Conservation (phyloP, 2,329 filamentous ascomycete species). For the Cercospora nicotianae region DNA sequence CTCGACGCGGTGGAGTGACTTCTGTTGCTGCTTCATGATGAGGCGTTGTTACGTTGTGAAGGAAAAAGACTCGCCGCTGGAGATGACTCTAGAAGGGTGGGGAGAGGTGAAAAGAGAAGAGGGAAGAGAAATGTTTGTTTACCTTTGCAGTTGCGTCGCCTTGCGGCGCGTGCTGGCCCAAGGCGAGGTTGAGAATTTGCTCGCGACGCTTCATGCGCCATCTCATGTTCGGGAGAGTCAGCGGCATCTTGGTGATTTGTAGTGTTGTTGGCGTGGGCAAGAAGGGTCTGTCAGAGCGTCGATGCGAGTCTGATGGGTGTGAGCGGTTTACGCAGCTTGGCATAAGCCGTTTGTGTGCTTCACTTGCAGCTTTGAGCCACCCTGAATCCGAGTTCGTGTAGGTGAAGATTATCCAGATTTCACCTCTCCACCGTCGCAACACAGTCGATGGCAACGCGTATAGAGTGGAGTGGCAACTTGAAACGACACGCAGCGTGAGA, state of each 20-base stretch:
- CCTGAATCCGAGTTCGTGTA: background rate
- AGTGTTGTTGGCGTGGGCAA: background rate
- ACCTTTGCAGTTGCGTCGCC: background rate
- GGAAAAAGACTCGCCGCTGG: background rate
- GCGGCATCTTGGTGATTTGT: background rate
- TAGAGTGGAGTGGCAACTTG: background rate
- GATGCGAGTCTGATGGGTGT: background rate
- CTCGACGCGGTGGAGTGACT: background rate
- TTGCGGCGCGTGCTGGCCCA: background rate
- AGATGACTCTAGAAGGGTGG: background rate
- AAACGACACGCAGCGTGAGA: background rate
- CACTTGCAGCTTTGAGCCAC: background rate
- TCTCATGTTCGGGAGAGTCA: background rate
- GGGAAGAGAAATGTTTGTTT: constrained; percentile 1
- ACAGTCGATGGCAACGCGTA: background rate
- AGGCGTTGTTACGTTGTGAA: background rate
- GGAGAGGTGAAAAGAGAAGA: background rate
- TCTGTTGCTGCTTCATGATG: background rate
- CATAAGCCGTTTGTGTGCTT: background rate
- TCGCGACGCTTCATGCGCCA: constrained; percentile 2
- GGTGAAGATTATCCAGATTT: background rate
- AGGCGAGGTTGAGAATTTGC: background rate
- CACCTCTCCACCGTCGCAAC: background rate
- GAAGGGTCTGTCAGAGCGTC: background rate
- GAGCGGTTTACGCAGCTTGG: background rate